Evolutionary conservation across 2,329 filamentous ascomycete species (phyloP).

Genomic region (Hypoxylon sp.): DNA sequence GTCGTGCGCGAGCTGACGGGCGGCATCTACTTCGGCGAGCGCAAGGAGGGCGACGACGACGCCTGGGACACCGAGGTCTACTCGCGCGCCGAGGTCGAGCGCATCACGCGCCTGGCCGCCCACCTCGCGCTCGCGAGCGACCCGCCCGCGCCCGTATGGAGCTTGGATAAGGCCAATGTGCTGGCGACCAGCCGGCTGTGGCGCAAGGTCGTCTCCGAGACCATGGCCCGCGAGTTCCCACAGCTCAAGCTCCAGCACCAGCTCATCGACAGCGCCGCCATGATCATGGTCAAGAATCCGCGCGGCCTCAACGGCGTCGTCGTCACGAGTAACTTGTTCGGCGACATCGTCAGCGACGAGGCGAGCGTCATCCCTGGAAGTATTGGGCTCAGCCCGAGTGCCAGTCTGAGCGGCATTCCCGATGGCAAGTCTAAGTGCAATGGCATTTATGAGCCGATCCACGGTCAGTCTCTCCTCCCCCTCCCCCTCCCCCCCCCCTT

Average conservation of each 20-base stretch:
- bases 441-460: slow-evolving; percentile 98
- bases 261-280: slow-evolving; percentile 95
- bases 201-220: slow-evolving; percentile 87
- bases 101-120: slow-evolving; percentile 85
- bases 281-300: slow-evolving; percentile 98
- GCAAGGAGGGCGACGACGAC: slow-evolving; percentile 77
- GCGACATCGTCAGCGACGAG: slow-evolving; percentile 96
- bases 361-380: slow-evolving; percentile 94
- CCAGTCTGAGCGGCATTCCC: slow-evolving; percentile 87
- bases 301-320: slow-evolving; percentile 89
- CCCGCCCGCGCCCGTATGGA: slow-evolving; percentile 85
- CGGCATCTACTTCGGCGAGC: slow-evolving; percentile 95
- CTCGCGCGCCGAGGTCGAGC: slow-evolving; percentile 86
- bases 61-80: slow-evolving; percentile 92
- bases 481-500: too few species aligned
- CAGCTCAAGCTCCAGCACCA: slow-evolving; percentile 88
- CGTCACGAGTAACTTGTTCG: slow-evolving; percentile 94
- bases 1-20: slow-evolving; percentile 93
- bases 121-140: slow-evolving; percentile 83
- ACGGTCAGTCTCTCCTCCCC: slow-evolving; percentile 72
- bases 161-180: slow-evolving; percentile 96
- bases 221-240: slow-evolving; percentile 91
- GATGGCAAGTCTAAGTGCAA: slow-evolving; percentile 89
- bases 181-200: slow-evolving; percentile 91
- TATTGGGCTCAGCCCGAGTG: slow-evolving; percentile 89